Conservation (phyloP, 1,139 yeast species). For the Eremothecium cymbalariae region DNA sequence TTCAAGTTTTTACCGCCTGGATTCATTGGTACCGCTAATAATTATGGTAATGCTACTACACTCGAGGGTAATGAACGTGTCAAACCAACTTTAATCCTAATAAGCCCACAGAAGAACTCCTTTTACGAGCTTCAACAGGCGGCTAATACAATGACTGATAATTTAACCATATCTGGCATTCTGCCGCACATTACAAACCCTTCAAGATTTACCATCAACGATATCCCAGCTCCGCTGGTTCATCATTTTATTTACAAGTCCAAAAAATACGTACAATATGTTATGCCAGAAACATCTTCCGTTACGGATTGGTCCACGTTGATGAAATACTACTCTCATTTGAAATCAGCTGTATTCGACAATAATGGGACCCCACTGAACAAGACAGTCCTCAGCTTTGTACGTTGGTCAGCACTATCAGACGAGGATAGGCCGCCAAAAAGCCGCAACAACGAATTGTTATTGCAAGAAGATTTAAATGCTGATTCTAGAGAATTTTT, state of each 20-base stretch:
- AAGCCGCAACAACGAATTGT: slow-evolving; percentile 8
- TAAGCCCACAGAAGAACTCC: slow-evolving; percentile 76
- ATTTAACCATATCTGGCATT: slow-evolving; percentile 33
- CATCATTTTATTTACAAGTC: slow-evolving; percentile 79
- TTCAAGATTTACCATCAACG: slow-evolving; percentile 40
- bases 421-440: slow-evolving; percentile 1
- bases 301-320: slow-evolving; percentile 13
- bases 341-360: slow-evolving; percentile 21
- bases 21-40: slow-evolving; percentile 24
- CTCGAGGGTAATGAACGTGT: slow-evolving; percentile 17
- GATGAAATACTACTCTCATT: slow-evolving; percentile 24
- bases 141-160: slow-evolving; percentile 45
- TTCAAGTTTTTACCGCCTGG: slow-evolving; percentile 45
- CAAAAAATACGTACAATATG: slow-evolving; percentile 51
- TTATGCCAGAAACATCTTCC: slow-evolving; percentile 27
- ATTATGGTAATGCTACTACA: slow-evolving; percentile 1
- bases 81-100: slow-evolving; percentile 54
- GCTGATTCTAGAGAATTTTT: slow-evolving; percentile 4
- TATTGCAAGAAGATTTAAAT: neutral
- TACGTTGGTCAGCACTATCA: slow-evolving; percentile 30
- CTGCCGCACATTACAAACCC: slow-evolving; percentile 33
- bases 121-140: slow-evolving; percentile 66
- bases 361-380: slow-evolving; percentile 23
- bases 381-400: slow-evolving; percentile 24
- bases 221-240: slow-evolving; percentile 52